Evolutionary conservation across 106 monocot species (phyloP), one percentile per base, ranked within the genome.

Genomic region (Acorus calamus): DNA sequence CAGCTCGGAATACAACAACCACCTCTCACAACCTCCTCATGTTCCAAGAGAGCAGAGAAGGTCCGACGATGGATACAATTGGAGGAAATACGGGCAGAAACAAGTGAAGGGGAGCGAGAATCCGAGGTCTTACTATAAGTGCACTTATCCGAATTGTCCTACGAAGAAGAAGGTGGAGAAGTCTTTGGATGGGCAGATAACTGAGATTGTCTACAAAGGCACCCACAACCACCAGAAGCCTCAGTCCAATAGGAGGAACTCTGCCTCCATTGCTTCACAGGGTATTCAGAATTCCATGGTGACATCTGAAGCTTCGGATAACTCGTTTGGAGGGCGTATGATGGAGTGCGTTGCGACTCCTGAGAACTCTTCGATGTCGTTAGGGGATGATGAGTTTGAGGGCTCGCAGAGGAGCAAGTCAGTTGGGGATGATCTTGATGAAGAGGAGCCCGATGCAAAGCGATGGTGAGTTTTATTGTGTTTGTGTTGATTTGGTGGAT

Each of bases 1-100:
- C 28, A 28, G 28, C 28, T 28, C 28, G 28, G 28, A 28, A 28
- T 28, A 28, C 28, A 28, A 28, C 28, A 28, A 28, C 28, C 28
- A 28, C 28, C 28, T 28, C 28, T 28, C 28, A 28, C 28, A 28
- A 28, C 28, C 28, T 28, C 28, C 44, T 41, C 52, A 8, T 49
- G 5, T n/a, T 3, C 58, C 50, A 48, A 13, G 54, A 51, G 64
- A 59, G 6, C 71, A 72, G 28, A 71, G 63, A 63, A 78, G 49
- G 55, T 77, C 78, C 1, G 78, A 82, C 5, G 82, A 82, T 44
- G 82, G 82, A 2, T 82, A 78, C 53, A 82, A 82, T 28, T 82
- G 82, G 82, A 82, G 78, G 44, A 82, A 82, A 52, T 82, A 82
- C 47, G 82, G 82, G 48, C 82, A 82, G 65, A 82, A 82, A 47